Evolutionary conservation across 306 rosid genomes (phyloP).

Genomic region (Cajanus cajan): DNA sequence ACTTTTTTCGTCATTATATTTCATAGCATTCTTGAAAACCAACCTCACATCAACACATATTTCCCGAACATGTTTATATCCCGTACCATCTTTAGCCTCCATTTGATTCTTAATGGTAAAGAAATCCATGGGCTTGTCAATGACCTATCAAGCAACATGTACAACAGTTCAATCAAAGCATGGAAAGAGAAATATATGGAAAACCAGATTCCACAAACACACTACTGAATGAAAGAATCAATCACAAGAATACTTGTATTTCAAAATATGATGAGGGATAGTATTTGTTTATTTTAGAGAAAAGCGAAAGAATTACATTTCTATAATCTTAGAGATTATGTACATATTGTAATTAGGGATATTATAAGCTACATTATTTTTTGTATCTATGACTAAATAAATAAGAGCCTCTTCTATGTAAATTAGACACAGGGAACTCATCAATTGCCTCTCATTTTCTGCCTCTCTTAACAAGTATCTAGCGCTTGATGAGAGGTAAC

Average conservation of each 20-base stretch:
- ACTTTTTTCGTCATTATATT: slow-evolving; percentile 81
- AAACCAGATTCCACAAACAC: slow-evolving; percentile 1
- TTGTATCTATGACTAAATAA: not conserved
- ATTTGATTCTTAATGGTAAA: slow-evolving; percentile 85
- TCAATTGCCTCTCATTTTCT: not conserved
- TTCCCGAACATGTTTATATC: slow-evolving; percentile 80
- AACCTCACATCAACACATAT: slow-evolving; percentile 78
- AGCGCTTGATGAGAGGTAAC: not conserved
- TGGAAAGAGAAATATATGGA: not conserved
- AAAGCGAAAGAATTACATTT: not conserved
- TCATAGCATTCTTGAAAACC: slow-evolving; percentile 88
- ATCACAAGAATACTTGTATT: not conserved
- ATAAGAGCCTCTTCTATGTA: not conserved
- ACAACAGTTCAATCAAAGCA: slow-evolving; percentile 32
- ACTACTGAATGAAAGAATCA: not conserved
- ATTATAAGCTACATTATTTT: not conserved
- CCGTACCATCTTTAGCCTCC: slow-evolving; percentile 85
- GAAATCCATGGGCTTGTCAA: slow-evolving; percentile 98
- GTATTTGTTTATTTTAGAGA: not conserved
- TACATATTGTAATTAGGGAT: not conserved
- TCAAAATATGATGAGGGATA: not conserved
- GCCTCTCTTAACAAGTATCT: not conserved
- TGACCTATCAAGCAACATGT: slow-evolving; percentile 54
- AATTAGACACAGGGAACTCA: not conserved
- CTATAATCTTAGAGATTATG: not conserved